These are phyloP conservation scores for Albophoma yamanashiensis DNA, from an alignment of 2,329 filamentous ascomycete genomes.

Conservation along the genomic window DNA sequence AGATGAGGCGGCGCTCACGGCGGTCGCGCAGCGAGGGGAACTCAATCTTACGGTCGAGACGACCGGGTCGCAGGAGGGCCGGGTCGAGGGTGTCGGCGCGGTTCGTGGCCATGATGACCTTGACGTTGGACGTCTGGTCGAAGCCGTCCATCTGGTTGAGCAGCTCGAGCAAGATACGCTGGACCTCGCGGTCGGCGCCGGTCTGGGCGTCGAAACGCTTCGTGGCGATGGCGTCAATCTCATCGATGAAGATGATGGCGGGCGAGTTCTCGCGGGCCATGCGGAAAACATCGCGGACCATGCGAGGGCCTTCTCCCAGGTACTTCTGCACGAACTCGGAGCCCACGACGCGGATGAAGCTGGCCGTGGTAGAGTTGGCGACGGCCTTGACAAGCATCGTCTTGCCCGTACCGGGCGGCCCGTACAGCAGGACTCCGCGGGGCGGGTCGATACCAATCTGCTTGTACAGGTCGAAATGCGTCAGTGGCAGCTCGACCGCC, in stretches of 20 bases:
- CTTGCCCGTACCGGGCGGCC: slow-evolving; percentile 91
- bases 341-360: slow-evolving; percentile 95
- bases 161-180: slow-evolving; percentile 93
- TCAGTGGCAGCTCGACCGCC: slow-evolving; percentile 91
- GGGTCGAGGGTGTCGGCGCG: slow-evolving; percentile 95
- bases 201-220: slow-evolving; percentile 99
- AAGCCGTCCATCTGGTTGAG: slow-evolving; percentile 99
- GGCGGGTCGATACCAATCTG: slow-evolving; percentile 99
- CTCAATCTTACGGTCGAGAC: slow-evolving; percentile 96
- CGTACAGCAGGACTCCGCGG: slow-evolving; percentile 90
- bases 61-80: slow-evolving; percentile 84
- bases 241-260: slow-evolving; percentile 98
- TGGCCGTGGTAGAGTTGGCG: slow-evolving; percentile 94
- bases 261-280: slow-evolving; percentile 99
- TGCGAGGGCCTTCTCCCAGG: slow-evolving; percentile 90
- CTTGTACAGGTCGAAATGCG: slow-evolving; percentile 97
- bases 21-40: slow-evolving; percentile 93
- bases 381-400: slow-evolving; percentile 98
- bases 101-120: slow-evolving; percentile 99
- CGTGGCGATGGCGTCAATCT: slow-evolving; percentile 97
- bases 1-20: slow-evolving; percentile 90
- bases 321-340: slow-evolving; percentile 99
- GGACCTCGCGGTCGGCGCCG: slow-evolving; percentile 93
- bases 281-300: slow-evolving; percentile 97
- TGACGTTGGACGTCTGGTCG: slow-evolving; percentile 97